Evolutionary conservation across 345 rosid species (phyloP).

Genomic region (Barbarea vulgaris): DNA sequence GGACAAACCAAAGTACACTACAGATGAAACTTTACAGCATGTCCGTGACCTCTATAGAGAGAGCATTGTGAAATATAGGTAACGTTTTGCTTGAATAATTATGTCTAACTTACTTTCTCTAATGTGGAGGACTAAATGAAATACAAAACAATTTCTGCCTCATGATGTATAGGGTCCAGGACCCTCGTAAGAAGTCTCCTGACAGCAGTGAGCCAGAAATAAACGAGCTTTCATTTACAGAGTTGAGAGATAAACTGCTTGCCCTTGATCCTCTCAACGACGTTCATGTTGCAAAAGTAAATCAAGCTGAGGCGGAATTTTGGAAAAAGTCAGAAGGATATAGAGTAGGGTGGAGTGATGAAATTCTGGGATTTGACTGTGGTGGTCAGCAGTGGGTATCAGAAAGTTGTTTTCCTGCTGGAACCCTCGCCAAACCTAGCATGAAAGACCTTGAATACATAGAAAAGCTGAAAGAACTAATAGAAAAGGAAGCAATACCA

Average conservation of each 20-base stretch:
- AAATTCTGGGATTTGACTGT: slow-evolving; percentile 95
- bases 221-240: slow-evolving; percentile 78
- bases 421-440: slow-evolving; percentile 80
- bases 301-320: slow-evolving; percentile 93
- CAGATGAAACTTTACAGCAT: slow-evolving; percentile 74
- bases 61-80: slow-evolving; percentile 76
- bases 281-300: slow-evolving; percentile 73
- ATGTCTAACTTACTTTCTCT: background rate
- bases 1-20: slow-evolving; percentile 70
- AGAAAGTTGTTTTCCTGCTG: slow-evolving; percentile 94
- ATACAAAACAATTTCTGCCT: background rate
- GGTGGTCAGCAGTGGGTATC: slow-evolving; percentile 99
- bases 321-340: slow-evolving; percentile 97
- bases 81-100: slow-evolving; percentile 23
- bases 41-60: slow-evolving; percentile 73
- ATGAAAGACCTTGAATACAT: slow-evolving; percentile 93
- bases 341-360: slow-evolving; percentile 97
- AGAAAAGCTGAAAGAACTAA: slow-evolving; percentile 76
- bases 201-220: slow-evolving; percentile 55
- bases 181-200: slow-evolving; percentile 46
- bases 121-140: background rate
- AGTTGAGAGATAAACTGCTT: slow-evolving; percentile 86
- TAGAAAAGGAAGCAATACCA: slow-evolving; percentile 77
- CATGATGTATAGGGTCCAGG: slow-evolving; percentile 51
- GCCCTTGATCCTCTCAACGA: slow-evolving; percentile 93